phyloP scores from a whole-genome alignment of 2,329 filamentous ascomycete genomes.

The Erysiphe pisi region DNA sequence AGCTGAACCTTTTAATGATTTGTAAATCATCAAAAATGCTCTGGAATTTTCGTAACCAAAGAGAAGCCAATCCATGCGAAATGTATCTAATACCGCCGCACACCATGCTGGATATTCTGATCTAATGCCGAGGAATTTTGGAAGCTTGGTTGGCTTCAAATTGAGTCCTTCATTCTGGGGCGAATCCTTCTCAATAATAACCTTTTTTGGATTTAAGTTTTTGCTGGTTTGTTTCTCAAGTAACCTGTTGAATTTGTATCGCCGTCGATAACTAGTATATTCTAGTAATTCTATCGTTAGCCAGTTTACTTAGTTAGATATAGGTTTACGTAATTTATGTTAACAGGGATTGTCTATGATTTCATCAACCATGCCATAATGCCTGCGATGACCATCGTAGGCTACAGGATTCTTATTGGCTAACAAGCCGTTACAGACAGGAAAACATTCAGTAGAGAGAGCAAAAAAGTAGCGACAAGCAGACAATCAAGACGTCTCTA shows the following conservation, averaged over 20 bases:
- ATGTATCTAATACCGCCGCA: background rate
- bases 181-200: background rate
- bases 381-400: too few species aligned
- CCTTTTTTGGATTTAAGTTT: background rate
- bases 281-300: too few species aligned
- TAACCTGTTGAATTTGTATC: background rate
- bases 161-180: background rate
- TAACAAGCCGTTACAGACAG: too few species aligned
- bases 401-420: too few species aligned
- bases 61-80: slow-evolving; percentile 14
- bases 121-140: background rate
- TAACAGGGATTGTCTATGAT: too few species aligned
- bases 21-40: slow-evolving; percentile 9
- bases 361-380: too few species aligned
- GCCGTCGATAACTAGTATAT: too few species aligned
- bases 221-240: background rate
- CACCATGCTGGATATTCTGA: background rate
- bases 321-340: too few species aligned
- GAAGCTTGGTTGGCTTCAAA: slow-evolving; percentile 12
- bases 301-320: too few species aligned
- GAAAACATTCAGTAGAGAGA: too few species aligned
- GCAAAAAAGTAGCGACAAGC: too few species aligned
- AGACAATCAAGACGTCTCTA: too few species aligned
- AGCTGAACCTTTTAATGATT: background rate
- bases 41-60: background rate